These are phyloP conservation scores for Saturnispora serradocipensis DNA, from an alignment of 805 yeast species.

Conservation along the genomic window DNA sequence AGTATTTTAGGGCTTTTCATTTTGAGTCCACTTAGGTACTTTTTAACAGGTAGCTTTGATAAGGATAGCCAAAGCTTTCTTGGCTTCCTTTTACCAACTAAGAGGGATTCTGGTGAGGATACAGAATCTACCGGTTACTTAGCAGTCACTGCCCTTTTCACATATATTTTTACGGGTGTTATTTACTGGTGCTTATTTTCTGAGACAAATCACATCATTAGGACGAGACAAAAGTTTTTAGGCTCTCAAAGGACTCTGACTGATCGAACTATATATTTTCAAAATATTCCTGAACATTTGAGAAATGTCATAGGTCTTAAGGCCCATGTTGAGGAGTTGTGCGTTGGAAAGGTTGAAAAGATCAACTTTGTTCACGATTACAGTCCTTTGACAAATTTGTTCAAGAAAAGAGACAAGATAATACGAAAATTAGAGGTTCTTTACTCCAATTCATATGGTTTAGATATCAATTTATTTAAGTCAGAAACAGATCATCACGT, in stretches of 20 bases:
- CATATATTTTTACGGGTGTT: slow-evolving; percentile 42
- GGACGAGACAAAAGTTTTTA: slow-evolving; percentile 45
- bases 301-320: slow-evolving; percentile 36
- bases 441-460: slow-evolving; percentile 34
- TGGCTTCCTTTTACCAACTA: background rate
- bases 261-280: slow-evolving; percentile 47
- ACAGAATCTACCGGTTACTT: slow-evolving; percentile 29
- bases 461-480: slow-evolving; percentile 30
- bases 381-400: slow-evolving; percentile 31
- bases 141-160: slow-evolving; percentile 47
- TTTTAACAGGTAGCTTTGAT: slow-evolving; percentile 41
- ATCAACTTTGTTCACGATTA: slow-evolving; percentile 38
- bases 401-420: slow-evolving; percentile 27
- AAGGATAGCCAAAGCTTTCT: slow-evolving; percentile 15
- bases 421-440: slow-evolving; percentile 32
- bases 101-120: slow-evolving; percentile 10
- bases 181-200: slow-evolving; percentile 37
- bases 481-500: slow-evolving; percentile 17
- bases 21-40: slow-evolving; percentile 45
- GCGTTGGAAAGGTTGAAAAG: slow-evolving; percentile 45
- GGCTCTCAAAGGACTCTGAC: slow-evolving; percentile 53
- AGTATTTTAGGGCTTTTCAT: slow-evolving; percentile 39
- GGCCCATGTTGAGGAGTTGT: slow-evolving; percentile 43
- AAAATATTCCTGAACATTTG: slow-evolving; percentile 43
- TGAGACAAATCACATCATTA: slow-evolving; percentile 40